Evolutionary conservation across 2,329 filamentous ascomycete species (phyloP).

Genomic region (Scolecobasidium constrictum): DNA sequence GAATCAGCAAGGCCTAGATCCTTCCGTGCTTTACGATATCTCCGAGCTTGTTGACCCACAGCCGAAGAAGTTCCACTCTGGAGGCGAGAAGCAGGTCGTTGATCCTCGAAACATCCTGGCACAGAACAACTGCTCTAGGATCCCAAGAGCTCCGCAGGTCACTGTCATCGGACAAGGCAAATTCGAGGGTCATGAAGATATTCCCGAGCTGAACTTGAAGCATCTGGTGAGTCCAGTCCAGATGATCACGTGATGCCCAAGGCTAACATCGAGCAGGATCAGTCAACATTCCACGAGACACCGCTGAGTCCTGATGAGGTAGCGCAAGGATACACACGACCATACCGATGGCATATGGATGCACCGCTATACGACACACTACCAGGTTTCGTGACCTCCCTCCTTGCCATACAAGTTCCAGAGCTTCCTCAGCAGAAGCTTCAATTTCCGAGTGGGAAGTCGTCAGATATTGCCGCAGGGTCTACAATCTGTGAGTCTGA

Average conservation of each 20-base stretch:
- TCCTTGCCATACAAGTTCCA: conserved; percentile 16
- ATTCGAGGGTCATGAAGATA: conserved; percentile 13
- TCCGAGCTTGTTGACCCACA: conserved; percentile 14
- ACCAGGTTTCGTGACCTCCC: conserved; percentile 18
- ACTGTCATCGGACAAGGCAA: conserved; percentile 15
- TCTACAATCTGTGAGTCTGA: conserved; percentile 16
- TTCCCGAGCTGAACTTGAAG: conserved; percentile 13
- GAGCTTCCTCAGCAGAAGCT: conserved; percentile 16
- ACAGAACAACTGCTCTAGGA: conserved; percentile 7
- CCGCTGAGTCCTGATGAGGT: conserved; percentile 13
- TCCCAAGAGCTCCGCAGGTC: conserved; percentile 14
- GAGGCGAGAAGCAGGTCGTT: conserved; percentile 13
- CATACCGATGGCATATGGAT: conserved; percentile 22
- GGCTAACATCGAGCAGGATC: conserved; percentile 8
- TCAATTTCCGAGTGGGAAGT: conserved; percentile 13
- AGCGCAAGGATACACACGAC: conserved; percentile 15
- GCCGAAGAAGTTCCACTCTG: conserved; percentile 14
- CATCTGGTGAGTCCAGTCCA: conserved; percentile 10
- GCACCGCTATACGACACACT: conserved; percentile 19
- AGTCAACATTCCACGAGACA: conserved; percentile 21
- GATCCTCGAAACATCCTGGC: conserved; percentile 12
- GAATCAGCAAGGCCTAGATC: conserved; percentile 13
- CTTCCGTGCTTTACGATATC: conserved; percentile 11
- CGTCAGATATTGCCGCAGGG: conserved; percentile 15
- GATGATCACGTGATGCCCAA: not conserved